These are phyloP conservation scores for Zymoseptoria brevis DNA, from an alignment of 2,329 filamentous ascomycete genomes.

Conservation along the genomic window DNA sequence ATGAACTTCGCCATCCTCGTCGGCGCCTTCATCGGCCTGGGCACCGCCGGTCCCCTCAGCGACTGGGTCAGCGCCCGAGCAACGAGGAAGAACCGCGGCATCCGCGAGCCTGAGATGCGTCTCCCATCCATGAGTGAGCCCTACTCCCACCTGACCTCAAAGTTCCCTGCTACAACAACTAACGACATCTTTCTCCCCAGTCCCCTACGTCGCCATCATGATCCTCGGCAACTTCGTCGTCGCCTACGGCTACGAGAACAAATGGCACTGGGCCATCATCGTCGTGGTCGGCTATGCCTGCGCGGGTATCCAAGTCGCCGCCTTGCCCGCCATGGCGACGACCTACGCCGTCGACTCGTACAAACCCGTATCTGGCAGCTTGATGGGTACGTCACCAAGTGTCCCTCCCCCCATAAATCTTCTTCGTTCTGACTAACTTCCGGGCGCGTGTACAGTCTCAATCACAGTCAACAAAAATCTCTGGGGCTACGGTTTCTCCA, in stretches of 20 bases:
- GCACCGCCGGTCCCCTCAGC: slow-evolving; percentile 47
- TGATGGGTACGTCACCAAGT: slow-evolving; percentile 40
- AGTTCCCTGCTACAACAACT: neutral
- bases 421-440: too few species aligned
- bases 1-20: slow-evolving; percentile 51
- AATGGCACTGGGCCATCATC: slow-evolving; percentile 46
- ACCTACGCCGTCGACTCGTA: slow-evolving; percentile 57
- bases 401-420: too few species aligned
- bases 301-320: slow-evolving; percentile 52
- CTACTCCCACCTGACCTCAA: neutral
- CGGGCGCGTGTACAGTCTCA: slow-evolving; percentile 27
- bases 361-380: slow-evolving; percentile 52
- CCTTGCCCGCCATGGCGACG: slow-evolving; percentile 51
- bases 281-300: slow-evolving; percentile 52
- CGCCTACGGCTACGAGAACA: slow-evolving; percentile 31
- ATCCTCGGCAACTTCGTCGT: slow-evolving; percentile 50
- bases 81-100: slow-evolving; percentile 46
- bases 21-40: slow-evolving; percentile 47
- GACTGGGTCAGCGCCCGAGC: slow-evolving; percentile 51
- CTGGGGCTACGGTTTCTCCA: slow-evolving; percentile 51
- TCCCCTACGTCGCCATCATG: slow-evolving; percentile 51
- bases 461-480: slow-evolving; percentile 58
- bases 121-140: slow-evolving; percentile 37
- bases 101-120: slow-evolving; percentile 53
- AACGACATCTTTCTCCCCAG: slow-evolving; percentile 18